Evolutionary conservation across 1,284 basidiomycete species (phyloP), one percentile per base, ranked within the genome.

Genomic region (Salmacisia buchloeana): DNA sequence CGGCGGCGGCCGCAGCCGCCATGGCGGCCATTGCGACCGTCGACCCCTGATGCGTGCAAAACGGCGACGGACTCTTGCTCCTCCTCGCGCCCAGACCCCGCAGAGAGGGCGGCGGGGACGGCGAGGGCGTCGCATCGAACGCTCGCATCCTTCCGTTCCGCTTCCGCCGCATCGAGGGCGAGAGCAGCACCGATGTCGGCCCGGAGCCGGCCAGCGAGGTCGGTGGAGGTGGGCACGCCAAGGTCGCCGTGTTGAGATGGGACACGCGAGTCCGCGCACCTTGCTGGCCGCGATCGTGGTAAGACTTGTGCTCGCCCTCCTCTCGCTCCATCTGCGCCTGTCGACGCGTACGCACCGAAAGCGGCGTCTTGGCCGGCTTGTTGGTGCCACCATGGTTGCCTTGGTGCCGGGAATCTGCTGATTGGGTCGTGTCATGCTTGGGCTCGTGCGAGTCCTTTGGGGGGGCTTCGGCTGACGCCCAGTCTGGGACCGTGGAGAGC

Each of bases 1-100:
- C 15, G 18, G 39, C 5, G 15, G 18, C 39, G 15, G 18, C 18
- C 18, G 21, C n/a, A n/a, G 7, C 46, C 46, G 18, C 27, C 46
- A 27, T 52, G 23, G 46, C n/a, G 46, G 25, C 46, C 23, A 27
- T 31, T 6, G 21, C 9, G 45, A 21, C 45, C 23, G 15, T 29
- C 29, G 49, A 54, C 15, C 15, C 21, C 15, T 27, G 49, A n/a
- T 31, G 27, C 15, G 49, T 4, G 49, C 34, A 33, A 31, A 31
- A 54, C 27, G 49, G 49, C 10, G 27, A 52, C 21, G 46, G 46
- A 52, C 46, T 52, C 46, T 52, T 52, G 46, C 46, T 52, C 46
- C 46, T 52, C 2, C 46, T n/a, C 15, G 4, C 46, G 18, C n/a
- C 46, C 23, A 27, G n/a, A n/a, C n/a, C n/a, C 46, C n/a, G 46